These are phyloP conservation scores for Physcomitrium patens DNA, from an alignment of 225 moss, liverwort and hornwort genomes.

Conservation along the genomic window DNA sequence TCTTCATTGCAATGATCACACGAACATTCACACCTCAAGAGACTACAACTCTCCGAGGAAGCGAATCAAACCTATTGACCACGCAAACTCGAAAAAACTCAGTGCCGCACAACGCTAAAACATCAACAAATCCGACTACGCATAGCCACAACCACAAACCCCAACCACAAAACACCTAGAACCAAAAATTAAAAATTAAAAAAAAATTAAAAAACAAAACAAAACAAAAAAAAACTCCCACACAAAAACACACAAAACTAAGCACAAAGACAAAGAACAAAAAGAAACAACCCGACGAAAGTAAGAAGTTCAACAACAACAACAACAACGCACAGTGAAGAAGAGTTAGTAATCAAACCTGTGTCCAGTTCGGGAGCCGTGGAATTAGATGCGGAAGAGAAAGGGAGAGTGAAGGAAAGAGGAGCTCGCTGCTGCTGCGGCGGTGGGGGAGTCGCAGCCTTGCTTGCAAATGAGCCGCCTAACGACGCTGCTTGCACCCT, in stretches of 20 bases:
- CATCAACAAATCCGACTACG: neutral
- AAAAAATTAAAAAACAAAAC: neutral
- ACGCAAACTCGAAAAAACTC: neutral
- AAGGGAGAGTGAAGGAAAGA: neutral
- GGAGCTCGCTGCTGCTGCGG: conserved; percentile 39
- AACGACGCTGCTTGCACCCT: neutral
- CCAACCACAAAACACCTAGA: neutral
- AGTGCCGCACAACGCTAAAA: neutral
- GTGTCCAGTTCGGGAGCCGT: conserved; percentile 16
- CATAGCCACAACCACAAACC: neutral
- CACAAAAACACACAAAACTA: neutral
- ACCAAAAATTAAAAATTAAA: neutral
- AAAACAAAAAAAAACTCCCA: neutral
- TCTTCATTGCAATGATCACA: neutral
- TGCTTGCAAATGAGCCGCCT: neutral
- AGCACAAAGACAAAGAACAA: neutral
- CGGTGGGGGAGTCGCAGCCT: conserved; percentile 36
- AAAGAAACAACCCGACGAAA: neutral
- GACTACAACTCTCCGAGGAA: neutral
- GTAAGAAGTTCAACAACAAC: neutral
- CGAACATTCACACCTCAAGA: neutral
- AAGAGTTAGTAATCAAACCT: conserved; percentile 7
- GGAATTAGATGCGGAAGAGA: neutral
- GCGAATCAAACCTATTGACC: neutral
- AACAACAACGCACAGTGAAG: neutral